phyloP scores from a whole-genome alignment of 2,329 filamentous ascomycete genomes.

The Paraphoma sp. region DNA sequence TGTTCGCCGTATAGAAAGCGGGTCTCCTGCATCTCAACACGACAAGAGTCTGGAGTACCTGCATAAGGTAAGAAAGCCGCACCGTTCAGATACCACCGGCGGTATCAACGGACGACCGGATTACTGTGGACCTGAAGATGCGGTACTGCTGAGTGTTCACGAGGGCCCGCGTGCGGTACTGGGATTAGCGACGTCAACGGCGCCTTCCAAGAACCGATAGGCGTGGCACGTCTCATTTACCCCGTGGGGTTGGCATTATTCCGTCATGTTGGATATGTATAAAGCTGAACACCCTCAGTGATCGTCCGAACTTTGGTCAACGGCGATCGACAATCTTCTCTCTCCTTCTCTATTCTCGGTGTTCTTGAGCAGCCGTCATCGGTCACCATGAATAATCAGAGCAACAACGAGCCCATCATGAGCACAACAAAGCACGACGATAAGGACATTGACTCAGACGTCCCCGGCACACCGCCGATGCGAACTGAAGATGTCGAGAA shows the following conservation, averaged over 20 bases:
- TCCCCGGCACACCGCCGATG: slow-evolving; percentile 15
- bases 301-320: slow-evolving; percentile 3
- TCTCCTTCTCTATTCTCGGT: not conserved
- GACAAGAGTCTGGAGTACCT: not conserved
- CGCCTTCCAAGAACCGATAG: slow-evolving; percentile 14
- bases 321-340: slow-evolving; percentile 6
- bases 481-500: slow-evolving; percentile 21
- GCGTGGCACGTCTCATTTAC: slow-evolving; percentile 18
- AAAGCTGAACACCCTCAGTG: slow-evolving; percentile 9
- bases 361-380: no score
- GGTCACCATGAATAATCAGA: not conserved
- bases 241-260: slow-evolving; percentile 13
- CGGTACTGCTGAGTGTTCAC: not conserved
- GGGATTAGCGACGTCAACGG: slow-evolving; percentile 14
- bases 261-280: slow-evolving; percentile 11
- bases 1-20: no score
- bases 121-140: not conserved
- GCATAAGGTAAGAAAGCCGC: slow-evolving; percentile 1
- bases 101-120: slow-evolving; percentile 2
- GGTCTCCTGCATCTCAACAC: not conserved
- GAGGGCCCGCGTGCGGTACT: not conserved
- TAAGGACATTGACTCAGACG: slow-evolving; percentile 10
- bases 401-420: not conserved
- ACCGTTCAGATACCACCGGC: not conserved
- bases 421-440: slow-evolving; percentile 11